phyloP scores from a whole-genome alignment of 2,329 filamentous ascomycete genomes.

The Hymenoscyphus scutula region DNA sequence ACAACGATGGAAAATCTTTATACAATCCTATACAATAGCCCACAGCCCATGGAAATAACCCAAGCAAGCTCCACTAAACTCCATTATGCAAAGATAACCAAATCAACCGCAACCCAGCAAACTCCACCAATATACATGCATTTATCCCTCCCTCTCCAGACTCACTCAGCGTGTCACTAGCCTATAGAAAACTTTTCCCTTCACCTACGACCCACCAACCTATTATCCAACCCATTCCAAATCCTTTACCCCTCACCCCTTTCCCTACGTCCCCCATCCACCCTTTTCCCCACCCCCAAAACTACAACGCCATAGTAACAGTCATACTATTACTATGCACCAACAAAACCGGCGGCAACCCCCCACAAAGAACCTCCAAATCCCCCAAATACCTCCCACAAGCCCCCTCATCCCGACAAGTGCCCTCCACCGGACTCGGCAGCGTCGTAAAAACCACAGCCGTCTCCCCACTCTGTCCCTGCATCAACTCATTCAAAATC shows the following conservation, averaged over 20 bases:
- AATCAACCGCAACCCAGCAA: too few species aligned
- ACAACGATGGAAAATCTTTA: too few species aligned
- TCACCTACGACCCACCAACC: too few species aligned
- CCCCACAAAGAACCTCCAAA: conserved; percentile 74
- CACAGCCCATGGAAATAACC: too few species aligned
- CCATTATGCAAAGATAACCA: too few species aligned
- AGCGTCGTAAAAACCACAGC: conserved; percentile 82
- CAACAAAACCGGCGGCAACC: conserved; percentile 71
- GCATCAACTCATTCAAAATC: conserved; percentile 82
- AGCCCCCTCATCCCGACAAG: conserved; percentile 65
- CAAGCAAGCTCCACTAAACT: too few species aligned
- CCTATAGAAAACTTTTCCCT: too few species aligned
- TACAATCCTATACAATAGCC: too few species aligned
- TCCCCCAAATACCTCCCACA: conserved; percentile 74
- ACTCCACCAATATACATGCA: too few species aligned
- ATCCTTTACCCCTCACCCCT: background rate
- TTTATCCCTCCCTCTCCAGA: too few species aligned
- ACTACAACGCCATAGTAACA: conserved; percentile 70
- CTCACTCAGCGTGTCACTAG: too few species aligned
- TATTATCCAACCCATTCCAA: too few species aligned
- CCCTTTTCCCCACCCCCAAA: background rate
- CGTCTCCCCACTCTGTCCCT: conserved; percentile 63
- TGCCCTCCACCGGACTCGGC: conserved; percentile 77
- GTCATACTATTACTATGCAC: conserved; percentile 90
- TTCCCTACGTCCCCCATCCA: background rate